Percentiles rank a stretch among this genome's conserved stretches.
Conservation (phyloP, 2,329 filamentous ascomycete species). For the Arthroderma uncinatum region DNA sequence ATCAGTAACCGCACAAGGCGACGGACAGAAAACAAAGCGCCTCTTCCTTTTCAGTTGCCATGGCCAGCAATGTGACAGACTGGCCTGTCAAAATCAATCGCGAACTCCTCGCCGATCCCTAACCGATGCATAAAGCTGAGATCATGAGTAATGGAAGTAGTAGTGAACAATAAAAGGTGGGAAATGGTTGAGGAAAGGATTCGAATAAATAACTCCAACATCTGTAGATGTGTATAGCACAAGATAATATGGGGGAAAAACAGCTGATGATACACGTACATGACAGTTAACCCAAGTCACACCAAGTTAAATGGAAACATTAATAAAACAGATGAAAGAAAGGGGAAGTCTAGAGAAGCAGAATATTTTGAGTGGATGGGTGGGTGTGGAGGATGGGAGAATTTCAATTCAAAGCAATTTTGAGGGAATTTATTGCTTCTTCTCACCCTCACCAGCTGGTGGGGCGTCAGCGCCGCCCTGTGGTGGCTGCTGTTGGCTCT, state of each 20-base stretch:
- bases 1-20: too few relatives aligned
- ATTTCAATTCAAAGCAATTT: neutral
- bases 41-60: too few relatives aligned
- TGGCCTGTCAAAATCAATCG: constrained; percentile 6
- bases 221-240: constrained; percentile 10
- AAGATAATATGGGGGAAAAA: constrained; percentile 11
- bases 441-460: constrained; percentile 52
- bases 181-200: constrained; percentile 10
- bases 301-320: constrained; percentile 14
- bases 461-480: constrained; percentile 35
- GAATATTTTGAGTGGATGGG: constrained; percentile 3
- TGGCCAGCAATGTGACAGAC: too few relatives aligned
- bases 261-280: constrained; percentile 12
- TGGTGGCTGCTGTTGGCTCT: constrained; percentile 42
- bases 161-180: neutral
- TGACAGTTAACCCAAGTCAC: constrained; percentile 11
- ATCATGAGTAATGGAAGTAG: neutral
- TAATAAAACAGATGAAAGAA: constrained; percentile 8
- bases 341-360: constrained; percentile 5
- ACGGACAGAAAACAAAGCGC: too few relatives aligned
- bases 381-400: neutral
- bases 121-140: constrained; percentile 11
- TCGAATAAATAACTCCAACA: constrained; percentile 20
- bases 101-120: constrained; percentile 11
- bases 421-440: constrained; percentile 44